Conservation (phyloP, 768 basidiomycete genomes). For the Boletus tylopilopsis region DNA sequence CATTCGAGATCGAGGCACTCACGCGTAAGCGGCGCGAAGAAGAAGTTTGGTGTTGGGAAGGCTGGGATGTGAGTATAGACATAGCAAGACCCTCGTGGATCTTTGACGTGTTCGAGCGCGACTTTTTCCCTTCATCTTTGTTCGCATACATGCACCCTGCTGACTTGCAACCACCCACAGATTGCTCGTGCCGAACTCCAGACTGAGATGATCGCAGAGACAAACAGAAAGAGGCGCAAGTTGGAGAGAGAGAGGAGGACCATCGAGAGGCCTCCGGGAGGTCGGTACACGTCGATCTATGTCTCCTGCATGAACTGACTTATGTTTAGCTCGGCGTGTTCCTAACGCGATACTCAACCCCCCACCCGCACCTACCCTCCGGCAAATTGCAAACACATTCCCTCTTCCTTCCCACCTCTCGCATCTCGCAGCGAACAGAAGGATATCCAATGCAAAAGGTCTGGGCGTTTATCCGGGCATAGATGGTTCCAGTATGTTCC, state of each 20-base stretch:
- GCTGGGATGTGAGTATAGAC: conserved; percentile 72
- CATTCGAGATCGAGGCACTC: conserved; percentile 62
- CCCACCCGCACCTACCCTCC: conserved; percentile 56
- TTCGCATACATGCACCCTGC: background rate
- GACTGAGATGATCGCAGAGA: conserved; percentile 84
- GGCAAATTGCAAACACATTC: conserved; percentile 61
- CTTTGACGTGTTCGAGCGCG: background rate
- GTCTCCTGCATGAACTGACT: conserved; percentile 2
- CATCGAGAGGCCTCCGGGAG: conserved; percentile 68
- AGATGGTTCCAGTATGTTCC: conserved; percentile 17
- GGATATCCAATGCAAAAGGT: conserved; percentile 15
- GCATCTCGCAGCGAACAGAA: conserved; percentile 21
- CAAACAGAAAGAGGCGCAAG: conserved; percentile 78
- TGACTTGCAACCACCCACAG: conserved; percentile 35
- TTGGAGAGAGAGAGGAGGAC: conserved; percentile 83
- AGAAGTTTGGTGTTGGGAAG: conserved; percentile 79
- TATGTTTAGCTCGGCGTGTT: conserved; percentile 48
- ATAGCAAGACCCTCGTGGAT: background rate
- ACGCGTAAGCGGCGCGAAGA: conserved; percentile 62
- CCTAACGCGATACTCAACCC: conserved; percentile 51
- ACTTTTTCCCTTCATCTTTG: conserved; percentile 1
- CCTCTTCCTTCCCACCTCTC: conserved; percentile 39
- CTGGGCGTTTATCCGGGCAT: conserved; percentile 17
- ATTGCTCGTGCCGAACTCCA: conserved; percentile 75
- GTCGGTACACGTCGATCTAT: conserved; percentile 40